Conservation (phyloP, 2,329 filamentous ascomycete species). For the Neopestalotiopsis sp. region DNA sequence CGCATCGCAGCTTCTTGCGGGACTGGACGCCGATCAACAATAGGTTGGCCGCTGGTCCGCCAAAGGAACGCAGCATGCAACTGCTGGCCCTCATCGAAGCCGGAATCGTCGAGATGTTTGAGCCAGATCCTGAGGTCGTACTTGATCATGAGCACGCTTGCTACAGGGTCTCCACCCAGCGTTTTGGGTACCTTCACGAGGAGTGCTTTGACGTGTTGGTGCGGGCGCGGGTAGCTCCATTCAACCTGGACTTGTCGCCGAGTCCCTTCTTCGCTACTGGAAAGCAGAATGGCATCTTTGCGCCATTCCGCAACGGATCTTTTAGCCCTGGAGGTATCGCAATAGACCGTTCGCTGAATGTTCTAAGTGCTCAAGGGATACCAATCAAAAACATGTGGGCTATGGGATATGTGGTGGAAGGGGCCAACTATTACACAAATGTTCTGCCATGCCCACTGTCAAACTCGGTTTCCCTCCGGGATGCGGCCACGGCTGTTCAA, state of each 20-base stretch:
- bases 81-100: background rate
- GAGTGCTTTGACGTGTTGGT: background rate
- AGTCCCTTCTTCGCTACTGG: background rate
- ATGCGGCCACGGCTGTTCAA: background rate
- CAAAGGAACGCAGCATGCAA: background rate
- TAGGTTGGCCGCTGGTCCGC: background rate
- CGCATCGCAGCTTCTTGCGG: background rate
- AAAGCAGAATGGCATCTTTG: background rate
- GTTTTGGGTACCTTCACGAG: background rate
- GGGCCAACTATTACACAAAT: background rate
- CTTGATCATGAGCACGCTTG: background rate
- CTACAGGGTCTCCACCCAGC: background rate
- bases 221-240: background rate
- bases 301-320: background rate
- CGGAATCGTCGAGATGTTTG: background rate
- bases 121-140: background rate
- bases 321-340: background rate
- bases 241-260: background rate
- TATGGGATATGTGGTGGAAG: background rate
- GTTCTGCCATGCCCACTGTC: background rate
- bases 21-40: background rate
- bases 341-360: background rate
- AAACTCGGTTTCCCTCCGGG: background rate
- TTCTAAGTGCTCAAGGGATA: background rate
- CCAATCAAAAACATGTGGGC: background rate